Percentiles rank a stretch among this genome's conserved stretches.
Evolutionary conservation across 1,139 yeast genomes (phyloP).

Genomic region (Pichia kudriavzevii): DNA sequence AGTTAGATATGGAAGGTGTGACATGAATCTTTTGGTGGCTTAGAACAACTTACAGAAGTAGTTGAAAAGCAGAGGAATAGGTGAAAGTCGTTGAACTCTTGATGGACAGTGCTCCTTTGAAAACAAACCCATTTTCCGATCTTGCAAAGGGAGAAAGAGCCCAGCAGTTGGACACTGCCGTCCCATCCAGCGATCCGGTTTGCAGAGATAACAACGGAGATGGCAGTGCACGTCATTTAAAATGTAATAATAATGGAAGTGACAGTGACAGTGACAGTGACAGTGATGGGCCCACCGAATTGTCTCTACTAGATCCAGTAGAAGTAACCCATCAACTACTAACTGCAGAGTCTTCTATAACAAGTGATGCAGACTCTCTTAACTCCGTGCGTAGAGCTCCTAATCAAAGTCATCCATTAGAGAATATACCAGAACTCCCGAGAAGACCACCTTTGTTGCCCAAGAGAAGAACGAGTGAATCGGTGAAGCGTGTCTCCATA

Average conservation of each 20-base stretch:
- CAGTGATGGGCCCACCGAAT: not conserved
- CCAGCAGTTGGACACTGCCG: not conserved
- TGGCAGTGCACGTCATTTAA: not conserved
- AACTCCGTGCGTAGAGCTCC: not conserved
- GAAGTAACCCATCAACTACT: not conserved
- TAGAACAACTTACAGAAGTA: too few species aligned
- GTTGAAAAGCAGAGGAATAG: too few species aligned
- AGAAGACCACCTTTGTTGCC: not conserved
- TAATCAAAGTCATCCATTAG: not conserved
- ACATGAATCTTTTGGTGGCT: too few species aligned
- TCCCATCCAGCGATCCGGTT: not conserved
- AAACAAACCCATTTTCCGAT: conserved; percentile 6
- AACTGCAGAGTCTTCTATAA: too few species aligned
- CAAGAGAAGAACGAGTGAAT: not conserved
- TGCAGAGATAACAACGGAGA: not conserved
- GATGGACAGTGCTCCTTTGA: not conserved
- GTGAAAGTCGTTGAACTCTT: too few species aligned
- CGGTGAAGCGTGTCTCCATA: not conserved
- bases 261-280: not conserved
- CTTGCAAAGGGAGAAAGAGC: conserved; percentile 7
- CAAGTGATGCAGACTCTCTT: too few species aligned
- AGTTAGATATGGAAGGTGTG: too few species aligned
- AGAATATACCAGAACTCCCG: not conserved
- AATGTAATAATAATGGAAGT: too few species aligned
- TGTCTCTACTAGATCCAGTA: not conserved